phyloP scores from a whole-genome alignment of 2,329 filamentous ascomycete species.

The Pseudogymnoascus destructans region DNA sequence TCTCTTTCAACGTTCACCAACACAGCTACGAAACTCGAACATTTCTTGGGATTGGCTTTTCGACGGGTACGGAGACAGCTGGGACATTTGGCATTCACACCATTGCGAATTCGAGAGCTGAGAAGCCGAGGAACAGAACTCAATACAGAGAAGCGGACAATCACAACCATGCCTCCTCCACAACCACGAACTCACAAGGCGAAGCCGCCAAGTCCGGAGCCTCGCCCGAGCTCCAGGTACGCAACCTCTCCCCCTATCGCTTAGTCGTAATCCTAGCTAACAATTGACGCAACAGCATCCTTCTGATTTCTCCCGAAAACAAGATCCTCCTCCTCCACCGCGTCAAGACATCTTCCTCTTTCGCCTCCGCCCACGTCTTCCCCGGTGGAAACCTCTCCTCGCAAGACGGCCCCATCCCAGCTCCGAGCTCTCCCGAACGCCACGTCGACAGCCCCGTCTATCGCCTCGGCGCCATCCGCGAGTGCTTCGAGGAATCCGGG shows the following conservation, averaged over 20 bases:
- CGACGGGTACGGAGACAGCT: background rate
- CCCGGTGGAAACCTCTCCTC: conserved; percentile 75
- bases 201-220: conserved; percentile 2
- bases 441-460: conserved; percentile 65
- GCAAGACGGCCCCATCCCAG: conserved; percentile 54
- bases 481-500: conserved; percentile 92
- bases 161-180: background rate
- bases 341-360: conserved; percentile 68
- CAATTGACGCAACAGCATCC: conserved; percentile 40
- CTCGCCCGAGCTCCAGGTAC: background rate
- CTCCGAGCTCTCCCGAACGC: conserved; percentile 35
- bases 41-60: background rate
- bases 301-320: conserved; percentile 76
- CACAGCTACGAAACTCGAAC: background rate
- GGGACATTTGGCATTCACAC: background rate
- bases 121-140: background rate
- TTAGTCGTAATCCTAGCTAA: background rate
- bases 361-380: conserved; percentile 88
- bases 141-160: background rate
- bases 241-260: background rate
- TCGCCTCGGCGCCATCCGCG: conserved; percentile 70
- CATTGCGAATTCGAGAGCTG: background rate
- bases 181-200: background rate
- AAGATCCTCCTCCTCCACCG: conserved; percentile 80
- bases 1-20: background rate